These are phyloP conservation scores for Buddleja alternifolia DNA, from an alignment of 257 asterid genomes.

Conservation along the genomic window DNA sequence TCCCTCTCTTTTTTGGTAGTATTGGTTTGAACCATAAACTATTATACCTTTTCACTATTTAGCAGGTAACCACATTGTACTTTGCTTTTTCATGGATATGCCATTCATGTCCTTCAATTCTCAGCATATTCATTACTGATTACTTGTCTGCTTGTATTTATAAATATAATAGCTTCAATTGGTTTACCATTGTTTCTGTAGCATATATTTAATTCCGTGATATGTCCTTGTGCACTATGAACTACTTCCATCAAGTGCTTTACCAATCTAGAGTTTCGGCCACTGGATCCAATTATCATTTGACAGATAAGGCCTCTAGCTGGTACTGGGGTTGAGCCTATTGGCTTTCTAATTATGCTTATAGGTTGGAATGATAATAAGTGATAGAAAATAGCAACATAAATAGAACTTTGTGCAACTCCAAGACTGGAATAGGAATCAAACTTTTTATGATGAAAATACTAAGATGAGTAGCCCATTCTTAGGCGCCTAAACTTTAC, in stretches of 20 bases:
- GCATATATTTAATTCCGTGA: background rate
- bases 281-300: background rate
- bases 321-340: conserved; percentile 13
- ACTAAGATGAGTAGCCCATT: background rate
- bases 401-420: too few species aligned
- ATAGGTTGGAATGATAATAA: background rate
- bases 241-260: conserved; percentile 17
- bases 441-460: background rate
- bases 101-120: background rate
- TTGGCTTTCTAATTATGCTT: background rate
- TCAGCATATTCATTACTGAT: background rate
- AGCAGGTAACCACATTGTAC: conserved; percentile 7
- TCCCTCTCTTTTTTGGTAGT: background rate
- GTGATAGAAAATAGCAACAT: background rate
- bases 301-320: background rate
- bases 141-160: conserved; percentile 3
- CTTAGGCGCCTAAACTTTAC: background rate
- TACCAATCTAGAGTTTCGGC: background rate
- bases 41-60: conserved; percentile 1
- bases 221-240: conserved; percentile 17
- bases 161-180: conserved; percentile 8
- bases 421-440: background rate
- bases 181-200: background rate
- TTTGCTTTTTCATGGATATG: background rate
- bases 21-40: conserved; percentile 10